Evolutionary conservation across 2,329 filamentous ascomycete species (phyloP).

Genomic region (Sporothrix inflata): DNA sequence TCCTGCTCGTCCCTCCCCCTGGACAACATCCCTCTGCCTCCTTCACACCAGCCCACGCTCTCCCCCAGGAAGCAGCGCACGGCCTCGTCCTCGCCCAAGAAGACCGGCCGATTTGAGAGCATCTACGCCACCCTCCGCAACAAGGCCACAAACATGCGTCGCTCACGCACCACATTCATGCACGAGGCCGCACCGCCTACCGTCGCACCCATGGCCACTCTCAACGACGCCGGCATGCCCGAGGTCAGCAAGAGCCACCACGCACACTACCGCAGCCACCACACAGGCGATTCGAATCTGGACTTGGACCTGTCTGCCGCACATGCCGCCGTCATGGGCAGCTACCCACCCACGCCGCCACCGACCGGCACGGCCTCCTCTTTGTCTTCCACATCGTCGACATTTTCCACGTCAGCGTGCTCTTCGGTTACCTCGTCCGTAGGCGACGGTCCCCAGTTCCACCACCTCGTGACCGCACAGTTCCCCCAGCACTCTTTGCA

Average conservation of each 20-base stretch:
- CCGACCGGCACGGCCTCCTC: constrained; percentile 28
- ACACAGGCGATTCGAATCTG: not conserved
- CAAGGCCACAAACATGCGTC: constrained; percentile 37
- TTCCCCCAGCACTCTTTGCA: not conserved
- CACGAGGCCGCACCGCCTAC: constrained; percentile 30
- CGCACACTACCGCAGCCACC: constrained; percentile 25
- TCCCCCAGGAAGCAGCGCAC: constrained; percentile 25
- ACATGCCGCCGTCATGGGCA: not conserved
- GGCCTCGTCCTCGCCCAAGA: constrained; percentile 33
- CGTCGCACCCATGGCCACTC: constrained; percentile 32
- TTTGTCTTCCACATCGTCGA: constrained; percentile 27
- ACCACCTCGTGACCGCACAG: constrained; percentile 17
- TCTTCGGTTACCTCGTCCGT: constrained; percentile 30
- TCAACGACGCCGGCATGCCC: constrained; percentile 24
- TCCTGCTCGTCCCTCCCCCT: constrained; percentile 30
- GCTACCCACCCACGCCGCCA: constrained; percentile 29
- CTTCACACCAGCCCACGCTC: not conserved
- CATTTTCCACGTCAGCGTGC: constrained; percentile 13
- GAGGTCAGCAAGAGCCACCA: constrained; percentile 14
- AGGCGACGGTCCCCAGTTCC: not conserved
- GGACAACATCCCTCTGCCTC: constrained; percentile 12
- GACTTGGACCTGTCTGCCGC: not conserved
- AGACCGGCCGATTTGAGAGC: constrained; percentile 38
- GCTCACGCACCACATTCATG: constrained; percentile 28
- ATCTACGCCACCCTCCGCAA: constrained; percentile 41